These are phyloP conservation scores for Backusella parvicylindrica DNA, from an alignment of 192 early-diverging fungal genomes.

Conservation along the genomic window DNA sequence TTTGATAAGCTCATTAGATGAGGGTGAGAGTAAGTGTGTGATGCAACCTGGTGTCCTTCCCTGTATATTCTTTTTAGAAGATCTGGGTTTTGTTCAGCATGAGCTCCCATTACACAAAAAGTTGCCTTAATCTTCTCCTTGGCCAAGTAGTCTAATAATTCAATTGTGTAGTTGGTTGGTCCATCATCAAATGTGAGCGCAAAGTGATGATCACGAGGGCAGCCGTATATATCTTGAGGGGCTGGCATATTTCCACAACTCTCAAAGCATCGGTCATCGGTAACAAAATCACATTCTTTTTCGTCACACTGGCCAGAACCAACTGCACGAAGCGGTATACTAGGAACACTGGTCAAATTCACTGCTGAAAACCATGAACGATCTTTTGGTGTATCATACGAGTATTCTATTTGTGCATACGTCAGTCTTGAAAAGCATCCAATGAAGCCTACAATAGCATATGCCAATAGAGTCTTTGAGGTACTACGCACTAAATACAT, in stretches of 20 bases:
- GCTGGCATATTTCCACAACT: slow-evolving; percentile 29
- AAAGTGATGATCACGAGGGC: slow-evolving; percentile 18
- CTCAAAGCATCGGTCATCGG: slow-evolving; percentile 32
- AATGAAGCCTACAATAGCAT: not conserved
- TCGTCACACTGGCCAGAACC: slow-evolving; percentile 27
- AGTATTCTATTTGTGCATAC: slow-evolving; percentile 2
- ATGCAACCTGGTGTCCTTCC: slow-evolving; percentile 60
- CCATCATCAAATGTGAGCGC: slow-evolving; percentile 59
- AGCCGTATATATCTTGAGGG: slow-evolving; percentile 28
- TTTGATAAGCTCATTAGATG: slow-evolving; percentile 44
- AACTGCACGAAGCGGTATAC: slow-evolving; percentile 15
- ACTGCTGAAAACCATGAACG: slow-evolving; percentile 1
- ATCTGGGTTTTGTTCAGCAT: slow-evolving; percentile 43
- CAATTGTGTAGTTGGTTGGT: slow-evolving; percentile 47
- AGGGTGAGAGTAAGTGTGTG: slow-evolving; percentile 51
- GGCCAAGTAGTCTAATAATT: slow-evolving; percentile 52
- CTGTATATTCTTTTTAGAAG: slow-evolving; percentile 43
- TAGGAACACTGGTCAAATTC: not conserved
- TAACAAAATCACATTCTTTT: slow-evolving; percentile 22
- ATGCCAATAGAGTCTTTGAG: not conserved
- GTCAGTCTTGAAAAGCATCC: not conserved
- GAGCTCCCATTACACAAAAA: slow-evolving; percentile 64
- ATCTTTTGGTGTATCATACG: not conserved
- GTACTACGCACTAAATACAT: not conserved
- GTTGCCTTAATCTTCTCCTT: slow-evolving; percentile 58